Evolutionary conservation across 805 yeast genomes (phyloP), one percentile per base, ranked within the genome.

Genomic region (Cyberlindnera mrakii): DNA sequence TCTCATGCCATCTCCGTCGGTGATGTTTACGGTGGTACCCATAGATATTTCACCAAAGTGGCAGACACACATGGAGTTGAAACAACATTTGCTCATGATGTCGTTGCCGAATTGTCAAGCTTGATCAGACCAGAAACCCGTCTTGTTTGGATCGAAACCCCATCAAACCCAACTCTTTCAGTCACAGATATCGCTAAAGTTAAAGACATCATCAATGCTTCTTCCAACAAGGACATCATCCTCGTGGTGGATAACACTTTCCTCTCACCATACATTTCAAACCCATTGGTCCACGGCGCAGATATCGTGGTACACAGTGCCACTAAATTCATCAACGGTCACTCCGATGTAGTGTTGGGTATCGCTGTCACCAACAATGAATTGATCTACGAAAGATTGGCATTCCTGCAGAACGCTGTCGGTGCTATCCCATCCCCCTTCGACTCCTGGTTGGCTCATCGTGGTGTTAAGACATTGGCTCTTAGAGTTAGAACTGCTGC

Each of bases 1-100:
- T 71, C 85, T 34, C 93, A 87, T 59, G 83, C 84, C 34, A 71
- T 86, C 39, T 80, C 88, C 37, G 80, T 85, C 57, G 89, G 85
- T 54, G 96, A 86, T 57, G 95, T 86, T 37, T 86, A 86, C 65
- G 96, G 96, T 49, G 96, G 96, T 55, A 86, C 95, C 45, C 93
- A 86, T 70, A 74, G 96, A 65, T 86, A 87, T 66, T 86, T 86
- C 73, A 82, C 95, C 60, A 76, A 83, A 62, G 95, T 86, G 39
- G 95, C 91, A 47, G 70, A 71, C 59, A 75, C 86, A 37, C 93
- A 85, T 61, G 91, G 91, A 45, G 83, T 85, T 44, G 72, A 69
- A 43, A 75, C 83, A 36, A 65, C 78, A 15, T 86, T 87, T 65
- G 79, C 88, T 38, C 76, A 75, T 52, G 73, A 82, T 61, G 70